Conservation (phyloP, 2,329 filamentous ascomycete species). For the Cercospora sp. region DNA sequence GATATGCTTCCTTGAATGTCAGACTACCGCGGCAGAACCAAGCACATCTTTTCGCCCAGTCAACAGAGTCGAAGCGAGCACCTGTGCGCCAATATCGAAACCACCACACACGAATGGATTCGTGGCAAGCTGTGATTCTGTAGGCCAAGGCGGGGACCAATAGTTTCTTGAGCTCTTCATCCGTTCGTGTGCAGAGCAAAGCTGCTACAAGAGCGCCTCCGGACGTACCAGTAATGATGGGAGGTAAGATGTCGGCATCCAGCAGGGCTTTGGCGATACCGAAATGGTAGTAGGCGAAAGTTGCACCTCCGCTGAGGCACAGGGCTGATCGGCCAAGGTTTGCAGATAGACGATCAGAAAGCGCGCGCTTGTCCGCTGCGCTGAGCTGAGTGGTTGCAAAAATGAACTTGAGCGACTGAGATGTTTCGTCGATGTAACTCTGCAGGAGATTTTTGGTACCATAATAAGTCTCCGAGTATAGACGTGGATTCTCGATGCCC, state of each 20-base stretch:
- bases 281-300: constrained; percentile 96
- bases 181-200: constrained; percentile 82
- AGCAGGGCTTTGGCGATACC: constrained; percentile 87
- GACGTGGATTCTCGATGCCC: constrained; percentile 84
- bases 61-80: constrained; percentile 87
- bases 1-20: constrained; percentile 93
- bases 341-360: constrained; percentile 85
- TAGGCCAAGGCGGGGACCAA: constrained; percentile 83
- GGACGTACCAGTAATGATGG: constrained; percentile 95
- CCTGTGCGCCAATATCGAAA: constrained; percentile 88
- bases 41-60: constrained; percentile 80
- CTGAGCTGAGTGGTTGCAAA: constrained; percentile 66
- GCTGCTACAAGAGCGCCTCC: constrained; percentile 89
- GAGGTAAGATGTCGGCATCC: constrained; percentile 80
- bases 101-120: constrained; percentile 73
- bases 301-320: constrained; percentile 88
- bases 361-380: constrained; percentile 69
- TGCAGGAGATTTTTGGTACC: constrained; percentile 96
- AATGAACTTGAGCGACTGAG: constrained; percentile 67
- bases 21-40: constrained; percentile 92
- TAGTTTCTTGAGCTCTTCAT: constrained; percentile 83
- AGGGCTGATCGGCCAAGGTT: constrained; percentile 92
- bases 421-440: constrained; percentile 82
- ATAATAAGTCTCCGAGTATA: constrained; percentile 98
- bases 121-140: constrained; percentile 81